phyloP scores from a whole-genome alignment of 208 protist genomes.

The Trypanosomatidae sp. region DNA sequence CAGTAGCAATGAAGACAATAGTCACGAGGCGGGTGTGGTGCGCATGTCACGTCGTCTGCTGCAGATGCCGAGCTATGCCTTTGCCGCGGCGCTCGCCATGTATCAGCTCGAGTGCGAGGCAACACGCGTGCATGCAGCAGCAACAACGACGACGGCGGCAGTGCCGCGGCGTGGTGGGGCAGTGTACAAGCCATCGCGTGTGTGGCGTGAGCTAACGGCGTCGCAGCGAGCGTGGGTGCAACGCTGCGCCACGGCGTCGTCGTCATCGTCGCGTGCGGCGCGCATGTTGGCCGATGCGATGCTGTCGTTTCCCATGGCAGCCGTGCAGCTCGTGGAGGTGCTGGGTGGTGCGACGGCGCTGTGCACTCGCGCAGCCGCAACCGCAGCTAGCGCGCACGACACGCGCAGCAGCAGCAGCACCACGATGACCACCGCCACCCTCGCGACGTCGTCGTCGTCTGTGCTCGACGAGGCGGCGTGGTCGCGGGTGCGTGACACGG shows the following conservation, averaged over 20 bases:
- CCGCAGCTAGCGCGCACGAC: slow-evolving; percentile 3
- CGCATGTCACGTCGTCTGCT: too few relatives aligned
- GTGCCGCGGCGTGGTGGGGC: too few relatives aligned
- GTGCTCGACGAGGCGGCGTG: too few relatives aligned
- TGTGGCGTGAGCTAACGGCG: too few relatives aligned
- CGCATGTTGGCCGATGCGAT: slow-evolving; percentile 36
- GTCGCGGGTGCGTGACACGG: too few relatives aligned
- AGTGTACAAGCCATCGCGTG: too few relatives aligned
- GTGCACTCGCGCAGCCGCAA: slow-evolving; percentile 4
- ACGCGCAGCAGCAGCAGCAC: too few relatives aligned
- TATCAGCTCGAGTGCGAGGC: slow-evolving; percentile 57
- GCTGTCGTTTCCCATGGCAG: slow-evolving; percentile 34
- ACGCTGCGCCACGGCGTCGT: too few relatives aligned
- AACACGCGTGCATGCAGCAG: slow-evolving; percentile 2
- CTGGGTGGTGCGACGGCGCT: slow-evolving; percentile 18
- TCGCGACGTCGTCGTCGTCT: too few relatives aligned
- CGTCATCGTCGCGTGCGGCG: too few relatives aligned
- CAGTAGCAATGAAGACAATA: neutral
- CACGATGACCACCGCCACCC: too few relatives aligned
- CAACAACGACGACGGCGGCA: neutral
- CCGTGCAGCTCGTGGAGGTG: slow-evolving; percentile 30
- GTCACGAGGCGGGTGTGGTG: neutral
- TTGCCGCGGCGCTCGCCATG: slow-evolving; percentile 62
- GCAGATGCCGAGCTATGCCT: slow-evolving; percentile 65
- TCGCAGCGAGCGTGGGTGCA: neutral